Conservation (phyloP, 1,139 yeast genomes). For the Pichia sp. region DNA sequence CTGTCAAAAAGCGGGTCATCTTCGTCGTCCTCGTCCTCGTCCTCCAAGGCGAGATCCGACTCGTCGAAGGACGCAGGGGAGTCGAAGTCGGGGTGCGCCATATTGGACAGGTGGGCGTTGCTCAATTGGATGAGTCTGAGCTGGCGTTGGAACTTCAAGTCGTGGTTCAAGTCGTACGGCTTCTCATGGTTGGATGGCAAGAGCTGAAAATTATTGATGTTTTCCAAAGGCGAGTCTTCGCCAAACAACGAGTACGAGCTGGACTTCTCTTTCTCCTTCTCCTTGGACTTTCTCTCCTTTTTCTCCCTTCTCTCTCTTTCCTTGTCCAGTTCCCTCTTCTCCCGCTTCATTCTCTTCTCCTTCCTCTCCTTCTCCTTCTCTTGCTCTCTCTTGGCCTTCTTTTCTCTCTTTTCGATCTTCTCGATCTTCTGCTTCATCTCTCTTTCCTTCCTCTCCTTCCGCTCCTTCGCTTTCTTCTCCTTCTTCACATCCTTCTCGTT, state of each 20-base stretch:
- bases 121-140: constrained; percentile 9
- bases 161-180: constrained; percentile 9
- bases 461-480: not conserved
- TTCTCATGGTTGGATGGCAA: constrained; percentile 7
- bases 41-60: not conserved
- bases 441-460: not conserved
- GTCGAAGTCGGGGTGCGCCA: constrained; percentile 5
- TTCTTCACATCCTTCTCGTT: not conserved
- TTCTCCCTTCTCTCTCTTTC: not conserved
- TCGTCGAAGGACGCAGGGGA: not conserved
- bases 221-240: constrained; percentile 8
- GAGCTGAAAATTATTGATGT: constrained; percentile 6
- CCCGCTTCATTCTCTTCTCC: not conserved
- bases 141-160: constrained; percentile 13
- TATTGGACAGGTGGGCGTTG: constrained; percentile 6
- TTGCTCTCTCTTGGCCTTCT: not conserved
- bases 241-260: constrained; percentile 8
- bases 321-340: not conserved
- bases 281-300: not conserved
- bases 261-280: not conserved
- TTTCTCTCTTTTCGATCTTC: not conserved
- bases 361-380: not conserved
- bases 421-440: not conserved
- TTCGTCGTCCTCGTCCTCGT: not conserved
- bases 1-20: not conserved